Evolutionary conservation across 1,139 yeast species (phyloP).

Genomic region (Nakaseomyces kungkrabaensis): DNA sequence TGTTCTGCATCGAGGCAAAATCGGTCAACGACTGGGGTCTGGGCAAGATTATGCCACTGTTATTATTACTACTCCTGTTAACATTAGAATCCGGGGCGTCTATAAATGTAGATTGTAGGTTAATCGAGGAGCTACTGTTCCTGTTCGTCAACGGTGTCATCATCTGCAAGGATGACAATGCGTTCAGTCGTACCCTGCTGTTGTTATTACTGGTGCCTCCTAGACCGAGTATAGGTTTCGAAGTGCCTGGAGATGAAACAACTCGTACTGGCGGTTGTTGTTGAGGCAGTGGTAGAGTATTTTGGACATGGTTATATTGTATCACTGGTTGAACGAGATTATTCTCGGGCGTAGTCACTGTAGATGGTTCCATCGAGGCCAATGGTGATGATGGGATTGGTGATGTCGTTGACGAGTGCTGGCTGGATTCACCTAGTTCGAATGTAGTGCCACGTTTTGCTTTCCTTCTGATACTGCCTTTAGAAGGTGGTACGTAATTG

Average conservation of each 20-base stretch:
- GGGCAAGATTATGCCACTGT: conserved; percentile 9
- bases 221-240: conserved; percentile 18
- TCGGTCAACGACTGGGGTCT: conserved; percentile 24
- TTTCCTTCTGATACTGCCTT: conserved; percentile 3
- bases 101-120: not conserved
- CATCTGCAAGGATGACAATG: conserved; percentile 31
- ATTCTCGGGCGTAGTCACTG: conserved; percentile 15
- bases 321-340: conserved; percentile 11
- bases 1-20: conserved; percentile 5
- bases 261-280: not conserved
- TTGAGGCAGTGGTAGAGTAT: not conserved
- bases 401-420: conserved; percentile 1
- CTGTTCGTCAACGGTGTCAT: conserved; percentile 30
- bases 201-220: conserved; percentile 10
- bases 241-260: not conserved
- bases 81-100: conserved; percentile 1
- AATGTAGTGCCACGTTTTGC: conserved; percentile 1
- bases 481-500: not conserved
- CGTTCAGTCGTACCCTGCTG: conserved; percentile 23
- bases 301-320: not conserved
- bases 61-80: not conserved
- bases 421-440: not conserved
- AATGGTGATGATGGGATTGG: not conserved
- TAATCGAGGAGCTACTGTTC: conserved; percentile 1
- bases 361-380: conserved; percentile 12